These are phyloP conservation scores for Aspergillus thermomutatus DNA, from an alignment of 2,329 filamentous ascomycete species.

Conservation along the genomic window DNA sequence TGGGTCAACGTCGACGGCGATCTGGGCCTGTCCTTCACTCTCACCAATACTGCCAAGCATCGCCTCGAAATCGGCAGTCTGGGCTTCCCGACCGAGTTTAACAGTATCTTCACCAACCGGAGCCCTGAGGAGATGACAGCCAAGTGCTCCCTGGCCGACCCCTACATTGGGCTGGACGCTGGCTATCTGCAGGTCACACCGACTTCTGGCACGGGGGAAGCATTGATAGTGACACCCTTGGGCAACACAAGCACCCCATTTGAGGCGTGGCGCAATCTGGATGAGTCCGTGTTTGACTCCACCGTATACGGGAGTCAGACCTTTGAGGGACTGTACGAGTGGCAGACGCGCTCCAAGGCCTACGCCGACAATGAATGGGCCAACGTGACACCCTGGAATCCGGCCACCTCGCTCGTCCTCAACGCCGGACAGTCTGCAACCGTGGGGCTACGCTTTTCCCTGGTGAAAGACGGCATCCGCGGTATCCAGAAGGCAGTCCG, in stretches of 20 bases:
- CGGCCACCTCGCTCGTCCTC: constrained; percentile 47
- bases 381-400: constrained; percentile 52
- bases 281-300: constrained; percentile 41
- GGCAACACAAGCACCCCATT: constrained; percentile 41
- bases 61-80: constrained; percentile 55
- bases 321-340: constrained; percentile 61
- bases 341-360: constrained; percentile 54
- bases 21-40: constrained; percentile 51
- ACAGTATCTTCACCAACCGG: constrained; percentile 58
- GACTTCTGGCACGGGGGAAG: constrained; percentile 51
- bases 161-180: constrained; percentile 59
- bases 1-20: constrained; percentile 52
- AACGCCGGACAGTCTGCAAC: constrained; percentile 45
- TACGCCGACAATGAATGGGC: constrained; percentile 58
- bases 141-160: constrained; percentile 56
- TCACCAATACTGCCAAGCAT: constrained; percentile 44
- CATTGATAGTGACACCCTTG: constrained; percentile 55
- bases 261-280: constrained; percentile 55
- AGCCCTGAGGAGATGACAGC: constrained; percentile 47
- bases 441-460: constrained; percentile 52
- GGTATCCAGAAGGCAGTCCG: constrained; percentile 48
- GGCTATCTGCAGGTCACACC: constrained; percentile 56
- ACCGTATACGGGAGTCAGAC: constrained; percentile 52
- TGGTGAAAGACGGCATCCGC: constrained; percentile 44
- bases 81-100: constrained; percentile 59